Conservation (phyloP, 179 eudicot species). For the Vitellaria paradoxa region DNA sequence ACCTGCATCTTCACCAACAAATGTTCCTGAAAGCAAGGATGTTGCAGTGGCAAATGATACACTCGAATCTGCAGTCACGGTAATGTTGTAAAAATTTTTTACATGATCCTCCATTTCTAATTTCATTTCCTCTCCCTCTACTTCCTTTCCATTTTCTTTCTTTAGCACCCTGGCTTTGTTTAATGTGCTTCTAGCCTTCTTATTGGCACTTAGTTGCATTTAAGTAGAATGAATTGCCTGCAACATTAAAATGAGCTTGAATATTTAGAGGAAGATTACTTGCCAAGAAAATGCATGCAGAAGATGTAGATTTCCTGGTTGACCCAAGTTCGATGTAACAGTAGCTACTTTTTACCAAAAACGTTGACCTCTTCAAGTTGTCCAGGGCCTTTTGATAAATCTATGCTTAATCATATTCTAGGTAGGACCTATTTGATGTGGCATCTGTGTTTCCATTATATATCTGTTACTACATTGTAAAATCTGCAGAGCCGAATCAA, state of each 20-base stretch:
- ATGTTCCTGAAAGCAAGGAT: conserved; percentile 35
- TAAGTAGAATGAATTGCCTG: not conserved
- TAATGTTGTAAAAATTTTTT: conserved; percentile 13
- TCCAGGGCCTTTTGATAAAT: not conserved
- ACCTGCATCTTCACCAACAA: conserved; percentile 36
- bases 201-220: not conserved
- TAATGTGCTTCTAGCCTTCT: not conserved
- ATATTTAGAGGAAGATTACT: not conserved
- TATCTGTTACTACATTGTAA: not conserved
- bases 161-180: not conserved
- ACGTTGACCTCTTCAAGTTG: not conserved
- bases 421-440: not conserved
- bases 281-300: no score
- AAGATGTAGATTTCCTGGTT: no score
- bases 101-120: not conserved
- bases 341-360: no score
- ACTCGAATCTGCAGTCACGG: conserved; percentile 31
- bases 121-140: not conserved
- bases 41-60: conserved; percentile 28
- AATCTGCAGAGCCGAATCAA: not conserved
- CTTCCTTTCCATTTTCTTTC: not conserved
- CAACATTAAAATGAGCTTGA: not conserved
- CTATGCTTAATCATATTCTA: not conserved
- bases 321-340: no score
- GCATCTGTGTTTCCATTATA: not conserved